These are phyloP conservation scores for Cutaneotrichosporon mucoides DNA, from an alignment of 1,284 basidiomycete genomes.

Conservation along the genomic window DNA sequence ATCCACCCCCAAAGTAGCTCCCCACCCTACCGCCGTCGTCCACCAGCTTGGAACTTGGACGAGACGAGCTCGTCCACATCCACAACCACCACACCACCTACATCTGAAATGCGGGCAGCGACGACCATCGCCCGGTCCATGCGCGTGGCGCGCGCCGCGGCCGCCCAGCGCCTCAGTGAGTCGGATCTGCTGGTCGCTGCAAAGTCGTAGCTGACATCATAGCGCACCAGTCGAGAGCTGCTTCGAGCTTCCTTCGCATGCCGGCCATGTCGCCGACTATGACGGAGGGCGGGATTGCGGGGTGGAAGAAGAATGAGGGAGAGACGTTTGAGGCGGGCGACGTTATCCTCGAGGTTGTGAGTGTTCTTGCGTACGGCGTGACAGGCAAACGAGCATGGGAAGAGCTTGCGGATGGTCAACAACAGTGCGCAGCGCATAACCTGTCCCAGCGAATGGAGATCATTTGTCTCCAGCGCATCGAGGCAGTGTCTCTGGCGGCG, in stretches of 20 bases:
- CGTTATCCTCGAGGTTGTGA: slow-evolving; percentile 86
- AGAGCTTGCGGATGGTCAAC: too few relatives aligned
- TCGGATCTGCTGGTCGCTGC: not conserved
- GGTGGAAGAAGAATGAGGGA: slow-evolving; percentile 90
- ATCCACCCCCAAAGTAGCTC: not conserved
- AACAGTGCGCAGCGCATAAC: too few relatives aligned
- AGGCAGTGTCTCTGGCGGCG: too few relatives aligned
- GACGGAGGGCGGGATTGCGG: slow-evolving; percentile 91
- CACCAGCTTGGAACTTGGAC: too few relatives aligned
- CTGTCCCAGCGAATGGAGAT: too few relatives aligned
- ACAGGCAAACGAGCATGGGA: too few relatives aligned
- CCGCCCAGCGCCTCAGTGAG: not conserved
- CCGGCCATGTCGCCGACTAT: slow-evolving; percentile 99
- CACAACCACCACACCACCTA: not conserved
- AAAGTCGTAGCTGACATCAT: not conserved
- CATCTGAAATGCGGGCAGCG: slow-evolving; percentile 1
- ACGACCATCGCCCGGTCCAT: not conserved
- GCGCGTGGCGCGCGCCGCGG: not conserved
- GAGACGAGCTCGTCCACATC: too few relatives aligned
- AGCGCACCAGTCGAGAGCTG: slow-evolving; percentile 1
- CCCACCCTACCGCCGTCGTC: not conserved
- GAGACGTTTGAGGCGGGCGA: slow-evolving; percentile 80
- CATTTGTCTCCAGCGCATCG: too few relatives aligned
- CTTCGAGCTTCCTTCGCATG: slow-evolving; percentile 69
- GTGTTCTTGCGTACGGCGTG: slow-evolving; percentile 38